phyloP scores from a whole-genome alignment of 2,329 filamentous ascomycete species.

The Pseudogymnoascus sp. region DNA sequence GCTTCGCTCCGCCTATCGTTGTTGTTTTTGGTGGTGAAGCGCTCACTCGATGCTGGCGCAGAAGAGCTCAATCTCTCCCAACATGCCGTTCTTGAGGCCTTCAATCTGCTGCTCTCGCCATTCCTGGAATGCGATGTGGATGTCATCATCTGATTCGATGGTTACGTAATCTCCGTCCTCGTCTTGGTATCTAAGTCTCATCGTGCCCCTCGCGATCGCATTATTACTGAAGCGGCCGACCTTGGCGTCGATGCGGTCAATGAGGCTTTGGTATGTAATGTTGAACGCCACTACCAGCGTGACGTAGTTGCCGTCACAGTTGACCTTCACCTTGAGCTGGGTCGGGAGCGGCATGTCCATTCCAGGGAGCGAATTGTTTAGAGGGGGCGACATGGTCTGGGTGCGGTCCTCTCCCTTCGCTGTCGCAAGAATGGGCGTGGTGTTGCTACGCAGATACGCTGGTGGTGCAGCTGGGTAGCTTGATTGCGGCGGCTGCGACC shows the following conservation, averaged over 20 bases:
- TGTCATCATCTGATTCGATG: slow-evolving; percentile 92
- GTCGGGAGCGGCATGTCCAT: slow-evolving; percentile 49
- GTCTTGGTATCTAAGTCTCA: slow-evolving; percentile 84
- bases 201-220: slow-evolving; percentile 71
- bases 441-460: slow-evolving; percentile 27
- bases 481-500: slow-evolving; percentile 43
- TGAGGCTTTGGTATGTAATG: slow-evolving; percentile 86
- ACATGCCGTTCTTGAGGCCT: slow-evolving; percentile 54
- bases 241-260: slow-evolving; percentile 94
- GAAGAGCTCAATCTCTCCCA: slow-evolving; percentile 86
- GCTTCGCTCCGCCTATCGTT: background rate
- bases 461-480: slow-evolving; percentile 37
- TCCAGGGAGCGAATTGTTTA: slow-evolving; percentile 22
- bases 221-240: slow-evolving; percentile 77
- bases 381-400: slow-evolving; percentile 40
- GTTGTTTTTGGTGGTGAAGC: background rate
- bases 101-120: slow-evolving; percentile 72
- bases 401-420: slow-evolving; percentile 27
- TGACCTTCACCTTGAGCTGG: slow-evolving; percentile 92
- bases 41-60: slow-evolving; percentile 46
- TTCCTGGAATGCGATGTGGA: slow-evolving; percentile 89
- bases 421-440: slow-evolving; percentile 16
- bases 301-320: slow-evolving; percentile 83
- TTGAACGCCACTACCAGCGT: slow-evolving; percentile 95
- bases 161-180: slow-evolving; percentile 89